These are phyloP conservation scores for Coniophora puteana DNA, from an alignment of 1,284 basidiomycete genomes.

Conservation along the genomic window DNA sequence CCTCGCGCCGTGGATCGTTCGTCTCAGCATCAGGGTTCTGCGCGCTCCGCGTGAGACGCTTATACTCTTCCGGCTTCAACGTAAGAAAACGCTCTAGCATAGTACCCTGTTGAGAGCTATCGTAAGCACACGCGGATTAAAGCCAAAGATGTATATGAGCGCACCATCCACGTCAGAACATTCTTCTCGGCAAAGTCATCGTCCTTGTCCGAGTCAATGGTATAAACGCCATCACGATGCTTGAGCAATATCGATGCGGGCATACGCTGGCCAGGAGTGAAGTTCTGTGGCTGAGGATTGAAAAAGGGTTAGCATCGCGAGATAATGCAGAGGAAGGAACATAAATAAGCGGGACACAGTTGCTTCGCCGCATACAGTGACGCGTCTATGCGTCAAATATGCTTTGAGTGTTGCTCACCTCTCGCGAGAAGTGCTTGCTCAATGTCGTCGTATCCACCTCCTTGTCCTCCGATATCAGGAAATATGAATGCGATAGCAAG, in stretches of 20 bases:
- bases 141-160: conserved; percentile 18
- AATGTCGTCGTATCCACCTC: conserved; percentile 56
- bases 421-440: conserved; percentile 54
- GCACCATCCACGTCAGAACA: conserved; percentile 77
- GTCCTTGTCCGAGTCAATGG: conserved; percentile 71
- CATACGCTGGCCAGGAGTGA: conserved; percentile 80
- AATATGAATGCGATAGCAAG: conserved; percentile 87
- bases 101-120: conserved; percentile 56
- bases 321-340: no score
- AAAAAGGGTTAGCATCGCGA: conserved; percentile 1
- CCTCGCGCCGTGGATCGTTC: conserved; percentile 48
- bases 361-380: no score
- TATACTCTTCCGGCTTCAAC: conserved; percentile 61
- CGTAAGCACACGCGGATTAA: neutral
- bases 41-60: conserved; percentile 50
- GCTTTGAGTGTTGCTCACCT: conserved; percentile 40
- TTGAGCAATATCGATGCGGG: conserved; percentile 73
- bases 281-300: conserved; percentile 49
- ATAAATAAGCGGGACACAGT: no score
- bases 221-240: conserved; percentile 67
- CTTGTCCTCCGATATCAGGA: conserved; percentile 69
- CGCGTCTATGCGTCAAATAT: no score
- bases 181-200: conserved; percentile 57
- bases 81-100: conserved; percentile 91
- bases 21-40: conserved; percentile 32